These are phyloP conservation scores for Xylariaceae sp. DNA, from an alignment of 2,329 filamentous ascomycete species.

Conservation along the genomic window DNA sequence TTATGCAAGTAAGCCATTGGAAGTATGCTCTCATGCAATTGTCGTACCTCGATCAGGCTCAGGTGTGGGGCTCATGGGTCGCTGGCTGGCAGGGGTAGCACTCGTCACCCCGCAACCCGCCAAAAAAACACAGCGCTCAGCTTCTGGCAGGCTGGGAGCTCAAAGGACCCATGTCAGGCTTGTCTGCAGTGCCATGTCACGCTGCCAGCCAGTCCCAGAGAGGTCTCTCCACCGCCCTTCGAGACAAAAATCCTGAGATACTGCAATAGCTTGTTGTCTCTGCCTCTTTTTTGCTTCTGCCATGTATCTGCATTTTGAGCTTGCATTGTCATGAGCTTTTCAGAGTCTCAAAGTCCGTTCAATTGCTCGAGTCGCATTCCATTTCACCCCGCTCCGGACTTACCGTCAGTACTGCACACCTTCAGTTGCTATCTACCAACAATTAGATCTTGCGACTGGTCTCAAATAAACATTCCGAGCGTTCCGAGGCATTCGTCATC, in stretches of 20 bases:
- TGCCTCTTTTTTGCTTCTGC: not conserved
- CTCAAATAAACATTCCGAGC: not conserved
- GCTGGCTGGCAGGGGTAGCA: not conserved
- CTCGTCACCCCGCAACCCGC: slow-evolving; percentile 21
- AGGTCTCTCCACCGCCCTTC: too few relatives aligned
- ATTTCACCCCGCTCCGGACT: not conserved
- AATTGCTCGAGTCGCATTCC: slow-evolving; percentile 1
- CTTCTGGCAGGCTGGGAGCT: not conserved
- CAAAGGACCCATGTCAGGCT: not conserved
- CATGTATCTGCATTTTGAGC: not conserved
- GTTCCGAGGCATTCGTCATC: not conserved
- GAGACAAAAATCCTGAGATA: too few relatives aligned
- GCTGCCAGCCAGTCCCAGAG: not conserved
- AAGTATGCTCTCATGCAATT: too few relatives aligned
- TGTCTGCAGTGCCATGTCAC: slow-evolving; percentile 3
- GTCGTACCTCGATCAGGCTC: too few relatives aligned
- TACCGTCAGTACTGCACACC: not conserved
- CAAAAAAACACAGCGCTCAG: slow-evolving; percentile 11
- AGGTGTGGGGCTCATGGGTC: too few relatives aligned
- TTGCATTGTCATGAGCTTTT: not conserved
- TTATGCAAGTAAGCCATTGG: too few relatives aligned
- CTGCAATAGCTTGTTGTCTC: not conserved
- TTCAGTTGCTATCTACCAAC: slow-evolving; percentile 7
- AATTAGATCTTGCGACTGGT: slow-evolving; percentile 1
- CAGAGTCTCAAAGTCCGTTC: not conserved